Base-by-base conservation (phyloP, 768 basidiomycete genomes). In the Mycena rebaudengoi region DNA sequence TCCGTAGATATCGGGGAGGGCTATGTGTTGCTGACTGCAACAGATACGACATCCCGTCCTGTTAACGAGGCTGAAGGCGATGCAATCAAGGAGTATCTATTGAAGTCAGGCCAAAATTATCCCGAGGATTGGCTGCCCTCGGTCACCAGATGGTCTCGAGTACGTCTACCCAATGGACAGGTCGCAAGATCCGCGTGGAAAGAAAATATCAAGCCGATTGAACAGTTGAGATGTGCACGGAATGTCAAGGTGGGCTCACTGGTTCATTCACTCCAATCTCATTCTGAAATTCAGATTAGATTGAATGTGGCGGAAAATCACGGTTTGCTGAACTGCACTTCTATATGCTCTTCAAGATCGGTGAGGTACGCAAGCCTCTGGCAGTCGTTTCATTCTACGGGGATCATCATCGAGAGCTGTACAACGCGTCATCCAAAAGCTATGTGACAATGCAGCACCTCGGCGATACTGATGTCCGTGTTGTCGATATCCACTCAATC, bases 1-100 rank as follows among this genome's bases (percentile, higher is more conserved):
- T n/a, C 64, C 0, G 13, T 44, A 11, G 64, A 59, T 37, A 53
- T 71, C 43, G 69, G 71, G 7, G 26, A 48, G 13, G 69, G 64
- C 35, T 71, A 60, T 54, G 43, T 49, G n/a, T 18, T 64, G 48
- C 64, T 59, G 1, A n/a, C 32, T 6, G 68, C 72, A 12, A 48
- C 58, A 26, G 73, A 74, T 43, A 62, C 43, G 26, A 55, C 50
- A 29, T 14, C 35, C 18, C 61, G 32, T 23, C 12, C 28, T n/a
- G 64, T 65, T 26, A 50, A 23, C 5, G 25, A 59, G 2, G n/a
- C 25, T n/a, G 59, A 64, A 66, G 53, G 13, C 13, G 41, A 30
- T 20, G 40, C 65, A 20, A 33, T 66, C n/a, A 28, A n/a, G 11
- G 14, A 6, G 18, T 63, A 52, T 35, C 28, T 48, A 20, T 30